A percentile compares a stretch with the other conserved stretches of the same genome.
phyloP scores from a whole-genome alignment of 106 monocot genomes.

The Ottelia alismoides region DNA sequence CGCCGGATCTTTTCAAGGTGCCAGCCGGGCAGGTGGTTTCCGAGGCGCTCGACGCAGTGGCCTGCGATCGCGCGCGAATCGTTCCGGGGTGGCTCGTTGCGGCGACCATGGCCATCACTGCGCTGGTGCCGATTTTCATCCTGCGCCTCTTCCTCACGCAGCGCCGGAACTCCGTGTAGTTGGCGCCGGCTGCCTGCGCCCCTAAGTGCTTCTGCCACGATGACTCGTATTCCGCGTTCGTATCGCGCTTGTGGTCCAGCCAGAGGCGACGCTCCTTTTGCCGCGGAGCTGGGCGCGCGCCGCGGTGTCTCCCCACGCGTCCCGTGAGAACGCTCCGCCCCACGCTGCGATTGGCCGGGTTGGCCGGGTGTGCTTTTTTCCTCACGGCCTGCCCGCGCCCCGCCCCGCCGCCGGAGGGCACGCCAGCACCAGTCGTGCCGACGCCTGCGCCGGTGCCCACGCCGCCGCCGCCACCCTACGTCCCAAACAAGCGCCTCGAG shows the following conservation, averaged over 20 bases:
- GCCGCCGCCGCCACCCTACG: no score
- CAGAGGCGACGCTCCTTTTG: not conserved
- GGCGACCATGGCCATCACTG: not conserved
- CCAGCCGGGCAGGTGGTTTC: not conserved
- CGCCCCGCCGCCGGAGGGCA: not conserved
- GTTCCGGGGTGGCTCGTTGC: not conserved
- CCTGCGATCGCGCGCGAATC: not conserved
- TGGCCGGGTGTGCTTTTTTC: no score
- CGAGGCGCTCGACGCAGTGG: not conserved
- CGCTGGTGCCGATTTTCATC: not conserved
- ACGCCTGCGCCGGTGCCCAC: not conserved
- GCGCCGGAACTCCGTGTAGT: not conserved
- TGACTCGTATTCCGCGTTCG: not conserved
- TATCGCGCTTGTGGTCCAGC: not conserved
- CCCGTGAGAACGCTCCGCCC: not conserved
- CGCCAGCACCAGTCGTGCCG: no score
- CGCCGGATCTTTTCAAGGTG: not conserved
- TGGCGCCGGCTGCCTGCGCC: not conserved
- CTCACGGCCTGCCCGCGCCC: no score
- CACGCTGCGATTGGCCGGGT: no score
- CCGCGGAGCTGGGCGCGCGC: not conserved
- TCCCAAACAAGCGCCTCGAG: no score
- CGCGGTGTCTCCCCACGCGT: not conserved
- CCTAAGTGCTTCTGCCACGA: not conserved
- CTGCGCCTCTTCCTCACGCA: not conserved